These are phyloP conservation scores for Penicillium simplicissimum DNA, from an alignment of 495 filamentous ascomycete species.

Conservation along the genomic window DNA sequence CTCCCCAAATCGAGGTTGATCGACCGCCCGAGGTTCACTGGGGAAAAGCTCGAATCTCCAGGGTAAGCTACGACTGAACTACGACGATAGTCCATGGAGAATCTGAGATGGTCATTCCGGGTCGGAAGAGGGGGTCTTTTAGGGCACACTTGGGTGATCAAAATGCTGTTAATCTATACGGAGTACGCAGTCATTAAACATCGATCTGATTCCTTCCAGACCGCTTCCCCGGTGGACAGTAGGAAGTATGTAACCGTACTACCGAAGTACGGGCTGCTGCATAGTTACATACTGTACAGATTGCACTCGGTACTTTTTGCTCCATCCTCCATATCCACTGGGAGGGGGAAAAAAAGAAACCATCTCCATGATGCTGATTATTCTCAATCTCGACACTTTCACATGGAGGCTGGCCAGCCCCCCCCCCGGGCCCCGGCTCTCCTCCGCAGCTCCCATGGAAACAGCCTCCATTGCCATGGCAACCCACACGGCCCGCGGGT, in stretches of 20 bases:
- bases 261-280: not conserved
- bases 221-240: not conserved
- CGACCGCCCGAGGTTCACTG: slow-evolving; percentile 19
- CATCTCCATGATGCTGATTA: not conserved
- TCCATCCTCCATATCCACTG: no score
- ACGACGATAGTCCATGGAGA: no score
- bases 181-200: not conserved
- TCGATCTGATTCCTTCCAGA: not conserved
- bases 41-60: not conserved
- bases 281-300: not conserved
- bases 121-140: not conserved
- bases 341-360: not conserved
- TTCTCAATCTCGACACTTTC: not conserved
- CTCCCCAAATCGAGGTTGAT: slow-evolving; percentile 21
- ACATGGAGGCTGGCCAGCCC: slow-evolving; percentile 17
- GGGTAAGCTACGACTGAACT: not conserved
- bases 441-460: slow-evolving; percentile 13
- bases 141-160: not conserved
- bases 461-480: slow-evolving; percentile 13
- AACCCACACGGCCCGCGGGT: slow-evolving; percentile 7
- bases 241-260: not conserved
- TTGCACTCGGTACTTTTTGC: not conserved
- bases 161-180: not conserved
- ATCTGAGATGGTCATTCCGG: not conserved
- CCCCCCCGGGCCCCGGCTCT: no score